Percentiles rank a stretch among this genome's conserved stretches.
These are phyloP conservation scores for Ogataea saltuana DNA, from an alignment of 805 yeast species.

Conservation along the genomic window DNA sequence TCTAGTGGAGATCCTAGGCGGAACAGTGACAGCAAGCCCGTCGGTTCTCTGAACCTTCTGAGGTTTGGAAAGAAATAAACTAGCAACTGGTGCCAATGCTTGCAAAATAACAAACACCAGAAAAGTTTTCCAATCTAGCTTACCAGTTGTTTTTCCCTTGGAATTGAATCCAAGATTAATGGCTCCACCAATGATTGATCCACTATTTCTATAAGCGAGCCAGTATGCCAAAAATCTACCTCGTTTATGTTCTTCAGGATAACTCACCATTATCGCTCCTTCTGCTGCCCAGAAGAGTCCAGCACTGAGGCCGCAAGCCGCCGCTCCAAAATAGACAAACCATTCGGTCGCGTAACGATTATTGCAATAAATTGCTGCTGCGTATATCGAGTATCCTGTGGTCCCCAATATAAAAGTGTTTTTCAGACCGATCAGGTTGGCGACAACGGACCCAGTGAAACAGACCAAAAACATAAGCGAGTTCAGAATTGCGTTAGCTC, in stretches of 20 bases:
- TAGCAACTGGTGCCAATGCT: conserved; percentile 22
- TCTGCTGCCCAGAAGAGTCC: conserved; percentile 32
- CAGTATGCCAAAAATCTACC: conserved; percentile 31
- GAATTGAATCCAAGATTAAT: conserved; percentile 20
- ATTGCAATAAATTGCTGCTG: conserved; percentile 31
- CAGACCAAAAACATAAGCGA: conserved; percentile 26
- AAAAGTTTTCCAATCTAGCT: conserved; percentile 26
- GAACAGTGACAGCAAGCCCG: conserved; percentile 19
- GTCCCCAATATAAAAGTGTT: conserved; percentile 21
- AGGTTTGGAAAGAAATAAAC: conserved; percentile 26
- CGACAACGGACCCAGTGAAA: conserved; percentile 22
- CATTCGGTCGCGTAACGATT: conserved; percentile 28
- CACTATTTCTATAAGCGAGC: conserved; percentile 28
- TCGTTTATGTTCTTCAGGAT: conserved; percentile 25
- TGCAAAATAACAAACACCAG: conserved; percentile 27
- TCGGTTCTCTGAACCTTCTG: conserved; percentile 31
- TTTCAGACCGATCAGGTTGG: conserved; percentile 24
- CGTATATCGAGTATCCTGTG: conserved; percentile 23
- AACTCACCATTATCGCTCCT: conserved; percentile 28
- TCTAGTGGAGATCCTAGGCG: not conserved
- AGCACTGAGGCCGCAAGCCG: conserved; percentile 27
- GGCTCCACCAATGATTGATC: conserved; percentile 31
- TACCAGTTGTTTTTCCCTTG: conserved; percentile 17
- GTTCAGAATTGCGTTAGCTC: conserved; percentile 1
- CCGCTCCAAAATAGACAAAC: conserved; percentile 29